Percentiles rank a stretch among this genome's conserved stretches.
These are phyloP conservation scores for Parastagonospora nodorum DNA, from an alignment of 2,329 filamentous ascomycete genomes.

Conservation along the genomic window DNA sequence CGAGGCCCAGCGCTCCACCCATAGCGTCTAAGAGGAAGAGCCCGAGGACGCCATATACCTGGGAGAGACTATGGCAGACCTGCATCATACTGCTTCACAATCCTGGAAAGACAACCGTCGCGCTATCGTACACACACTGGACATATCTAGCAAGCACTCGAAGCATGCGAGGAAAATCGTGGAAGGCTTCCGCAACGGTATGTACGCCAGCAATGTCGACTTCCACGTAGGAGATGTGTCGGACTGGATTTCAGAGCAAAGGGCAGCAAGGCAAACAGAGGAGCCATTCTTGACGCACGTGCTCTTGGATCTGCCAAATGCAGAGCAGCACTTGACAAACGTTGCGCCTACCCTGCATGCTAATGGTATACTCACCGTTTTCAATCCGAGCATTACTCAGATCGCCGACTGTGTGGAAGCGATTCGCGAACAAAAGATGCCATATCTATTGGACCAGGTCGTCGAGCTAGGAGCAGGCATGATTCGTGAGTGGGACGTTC, in stretches of 20 bases:
- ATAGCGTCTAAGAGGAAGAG: conserved; percentile 22
- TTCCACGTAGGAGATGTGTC: conserved; percentile 73
- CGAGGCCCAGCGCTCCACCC: conserved; percentile 46
- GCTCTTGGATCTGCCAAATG: conserved; percentile 73
- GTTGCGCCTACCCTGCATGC: conserved; percentile 64
- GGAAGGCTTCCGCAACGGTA: conserved; percentile 68
- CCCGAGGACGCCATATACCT: conserved; percentile 37
- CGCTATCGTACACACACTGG: conserved; percentile 77
- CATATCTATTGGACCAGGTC: conserved; percentile 63
- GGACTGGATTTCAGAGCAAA: conserved; percentile 64
- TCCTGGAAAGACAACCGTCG: conserved; percentile 56
- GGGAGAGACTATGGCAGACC: conserved; percentile 39
- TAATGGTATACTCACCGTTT: conserved; percentile 70
- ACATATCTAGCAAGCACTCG: conserved; percentile 67
- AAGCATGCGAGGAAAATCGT: conserved; percentile 68
- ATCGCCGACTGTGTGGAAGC: conserved; percentile 67
- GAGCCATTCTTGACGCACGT: conserved; percentile 72
- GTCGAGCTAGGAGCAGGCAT: conserved; percentile 62
- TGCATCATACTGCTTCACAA: conserved; percentile 33
- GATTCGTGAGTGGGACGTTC: conserved; percentile 68
- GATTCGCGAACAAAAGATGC: conserved; percentile 60
- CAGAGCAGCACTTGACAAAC: conserved; percentile 58
- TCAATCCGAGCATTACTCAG: conserved; percentile 79
- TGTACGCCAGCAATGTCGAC: conserved; percentile 72
- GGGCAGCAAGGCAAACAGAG: conserved; percentile 24